These are phyloP conservation scores for Mucor mucedo DNA, from an alignment of 371 early-diverging fungal species.

Conservation along the genomic window DNA sequence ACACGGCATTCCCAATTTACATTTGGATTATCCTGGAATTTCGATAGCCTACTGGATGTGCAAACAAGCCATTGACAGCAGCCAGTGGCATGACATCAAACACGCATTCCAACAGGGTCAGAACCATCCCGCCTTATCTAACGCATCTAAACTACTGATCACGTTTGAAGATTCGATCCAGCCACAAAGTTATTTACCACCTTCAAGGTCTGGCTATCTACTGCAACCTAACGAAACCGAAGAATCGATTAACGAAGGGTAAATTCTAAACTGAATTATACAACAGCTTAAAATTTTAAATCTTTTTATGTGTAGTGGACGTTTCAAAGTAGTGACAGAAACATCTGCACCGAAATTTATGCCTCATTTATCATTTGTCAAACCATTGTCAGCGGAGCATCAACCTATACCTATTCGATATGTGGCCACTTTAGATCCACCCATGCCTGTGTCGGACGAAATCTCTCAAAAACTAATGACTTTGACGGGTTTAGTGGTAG, in stretches of 20 bases:
- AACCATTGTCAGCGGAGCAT: conserved; percentile 27
- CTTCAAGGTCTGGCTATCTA: conserved; percentile 31
- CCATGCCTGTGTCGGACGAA: conserved; percentile 40
- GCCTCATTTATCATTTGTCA: conserved; percentile 40
- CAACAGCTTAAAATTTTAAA: too few species aligned
- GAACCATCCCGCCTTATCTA: conserved; percentile 20
- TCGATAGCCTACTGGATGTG: conserved; percentile 63
- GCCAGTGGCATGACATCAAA: conserved; percentile 48
- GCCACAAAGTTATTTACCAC: conserved; percentile 33
- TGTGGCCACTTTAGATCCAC: conserved; percentile 47
- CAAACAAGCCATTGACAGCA: conserved; percentile 33
- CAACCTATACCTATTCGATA: conserved; percentile 42
- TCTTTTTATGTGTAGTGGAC: conserved; percentile 4
- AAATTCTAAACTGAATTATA: not conserved
- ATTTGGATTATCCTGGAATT: conserved; percentile 58
- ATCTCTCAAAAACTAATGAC: conserved; percentile 40
- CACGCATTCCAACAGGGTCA: conserved; percentile 14
- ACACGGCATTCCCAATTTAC: conserved; percentile 59
- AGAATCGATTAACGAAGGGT: conserved; percentile 31
- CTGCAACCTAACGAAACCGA: conserved; percentile 40
- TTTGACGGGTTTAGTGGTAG: conserved; percentile 29
- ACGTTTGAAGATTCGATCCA: conserved; percentile 45
- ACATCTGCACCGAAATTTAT: conserved; percentile 33
- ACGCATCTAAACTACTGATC: conserved; percentile 33
- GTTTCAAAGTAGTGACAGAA: conserved; percentile 39